Percentiles rank a stretch among this genome's conserved stretches.
These are phyloP conservation scores for Pestalotiopsis sp. DNA, from an alignment of 2,329 filamentous ascomycete genomes.

Conservation along the genomic window DNA sequence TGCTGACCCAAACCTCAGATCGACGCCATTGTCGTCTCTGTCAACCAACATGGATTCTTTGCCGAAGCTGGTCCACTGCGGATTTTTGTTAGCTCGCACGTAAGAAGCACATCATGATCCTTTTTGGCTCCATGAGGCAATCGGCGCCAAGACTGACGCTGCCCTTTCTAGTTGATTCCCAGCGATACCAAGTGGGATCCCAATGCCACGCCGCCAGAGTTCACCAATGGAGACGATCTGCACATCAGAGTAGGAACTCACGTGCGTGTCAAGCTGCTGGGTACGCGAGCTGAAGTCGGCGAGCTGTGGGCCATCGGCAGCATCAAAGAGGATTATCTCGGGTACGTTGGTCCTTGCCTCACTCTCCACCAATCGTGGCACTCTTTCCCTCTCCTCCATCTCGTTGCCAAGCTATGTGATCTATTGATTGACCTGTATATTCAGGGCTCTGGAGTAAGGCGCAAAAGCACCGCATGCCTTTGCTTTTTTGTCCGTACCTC, in stretches of 20 bases:
- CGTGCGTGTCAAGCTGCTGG: slow-evolving; percentile 91
- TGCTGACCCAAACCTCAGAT: slow-evolving; percentile 59
- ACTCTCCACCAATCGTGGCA: slow-evolving; percentile 10
- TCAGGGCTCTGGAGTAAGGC: slow-evolving; percentile 9
- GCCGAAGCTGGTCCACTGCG: slow-evolving; percentile 77
- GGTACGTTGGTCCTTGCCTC: slow-evolving; percentile 45
- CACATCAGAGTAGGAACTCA: slow-evolving; percentile 94
- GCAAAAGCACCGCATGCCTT: neutral
- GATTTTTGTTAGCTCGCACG: slow-evolving; percentile 81
- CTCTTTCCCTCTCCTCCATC: neutral
- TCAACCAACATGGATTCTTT: slow-evolving; percentile 92
- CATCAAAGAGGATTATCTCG: slow-evolving; percentile 83
- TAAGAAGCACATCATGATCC: slow-evolving; percentile 42
- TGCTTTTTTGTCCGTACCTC: neutral
- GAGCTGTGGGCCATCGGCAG: slow-evolving; percentile 97
- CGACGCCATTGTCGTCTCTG: slow-evolving; percentile 89
- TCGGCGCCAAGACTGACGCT: slow-evolving; percentile 24
- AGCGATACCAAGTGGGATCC: slow-evolving; percentile 91
- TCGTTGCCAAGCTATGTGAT: neutral
- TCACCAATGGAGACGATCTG: slow-evolving; percentile 92
- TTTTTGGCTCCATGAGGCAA: neutral
- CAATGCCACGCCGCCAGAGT: slow-evolving; percentile 95
- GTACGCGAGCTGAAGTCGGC: slow-evolving; percentile 89
- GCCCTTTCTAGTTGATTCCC: slow-evolving; percentile 74
- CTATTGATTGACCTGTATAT: neutral